Evolutionary conservation across 2,329 filamentous ascomycete genomes (phyloP).

Genomic region (Chaetomium olivaceum): DNA sequence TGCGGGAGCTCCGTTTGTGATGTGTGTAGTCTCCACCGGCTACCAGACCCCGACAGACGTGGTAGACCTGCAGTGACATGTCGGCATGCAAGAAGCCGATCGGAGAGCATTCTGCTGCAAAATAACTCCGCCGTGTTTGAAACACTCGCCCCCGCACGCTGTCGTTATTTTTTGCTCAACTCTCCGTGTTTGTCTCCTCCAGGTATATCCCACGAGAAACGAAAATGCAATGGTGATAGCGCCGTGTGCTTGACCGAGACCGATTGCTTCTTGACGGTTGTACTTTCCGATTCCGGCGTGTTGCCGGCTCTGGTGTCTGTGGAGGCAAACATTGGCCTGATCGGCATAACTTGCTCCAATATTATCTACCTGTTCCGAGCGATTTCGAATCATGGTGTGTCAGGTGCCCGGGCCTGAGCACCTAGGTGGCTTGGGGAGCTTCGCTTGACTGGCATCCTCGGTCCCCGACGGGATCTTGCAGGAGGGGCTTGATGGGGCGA

Average conservation of each 20-base stretch:
- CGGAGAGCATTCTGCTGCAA: not conserved
- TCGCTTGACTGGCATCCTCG: not conserved
- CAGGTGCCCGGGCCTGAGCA: not conserved
- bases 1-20: not conserved
- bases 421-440: not conserved
- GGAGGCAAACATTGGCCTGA: not conserved
- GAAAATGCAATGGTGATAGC: not conserved
- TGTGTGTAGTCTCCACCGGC: not conserved
- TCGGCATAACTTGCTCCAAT: not conserved
- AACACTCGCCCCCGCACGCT: not conserved
- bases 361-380: conserved; percentile 1
- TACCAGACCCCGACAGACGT: not conserved
- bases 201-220: not conserved
- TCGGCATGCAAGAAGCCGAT: not conserved
- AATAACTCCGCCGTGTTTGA: not conserved
- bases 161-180: not conserved
- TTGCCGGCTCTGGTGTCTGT: not conserved
- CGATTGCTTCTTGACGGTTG: not conserved
- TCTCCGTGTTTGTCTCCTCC: not conserved
- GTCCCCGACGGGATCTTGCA: conserved; percentile 11
- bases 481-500: conserved; percentile 1
- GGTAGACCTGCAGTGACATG: not conserved
- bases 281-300: not conserved
- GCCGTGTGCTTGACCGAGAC: not conserved
- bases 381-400: conserved; percentile 1